Base-by-base conservation (phyloP, 768 basidiomycete species). In the Serendipita vermifera region DNA sequence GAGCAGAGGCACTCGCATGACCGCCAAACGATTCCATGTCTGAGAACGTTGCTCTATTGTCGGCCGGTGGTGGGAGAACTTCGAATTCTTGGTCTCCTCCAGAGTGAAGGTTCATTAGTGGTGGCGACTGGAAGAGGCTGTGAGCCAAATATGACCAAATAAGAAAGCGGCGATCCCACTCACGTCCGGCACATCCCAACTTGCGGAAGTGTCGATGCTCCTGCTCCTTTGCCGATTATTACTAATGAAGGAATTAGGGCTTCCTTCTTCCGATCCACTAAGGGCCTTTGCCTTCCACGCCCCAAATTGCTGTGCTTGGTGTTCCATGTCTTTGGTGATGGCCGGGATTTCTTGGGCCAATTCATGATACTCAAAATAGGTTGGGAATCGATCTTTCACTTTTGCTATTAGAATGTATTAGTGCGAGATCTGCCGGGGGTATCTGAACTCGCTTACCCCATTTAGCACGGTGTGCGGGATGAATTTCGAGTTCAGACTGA, bases 121-220 rank as follows among this genome's bases (percentile, higher is more conserved):
- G n/a, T n/a, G 41, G 41, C 2, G 41, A 43, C 11, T 22, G 14
- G 24, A 9, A 43, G 11, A n/a, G n/a, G 24, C 24, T 11, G 20
- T 15, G 24, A 22, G 14, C 41, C 35, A 36, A 36, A 36, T n/a
- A 36, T n/a, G 35, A 36, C 9, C 9, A 9, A 9, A n/a, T 9
- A 9, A 36, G n/a, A 36, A n/a, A 36, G 9, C 35, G 9, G 35
- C n/a, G 35, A n/a, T 36, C 9, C 14, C 11, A 24, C 41, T 43
- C 41, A 43, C 41, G 14, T 43, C 41, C 41, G 41, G 41, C 15
- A 43, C 24, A 11, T 43, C 41, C 11, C 9, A 43, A 24, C 41
- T 43, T 11, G 41, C 41, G 41, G 41, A 43, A 43, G 41, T 43
- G 9, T 43, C 41, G 41, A 43, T 22, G 41, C 41, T 43, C 41